Conservation (phyloP, 2,329 filamentous ascomycete genomes). For the Pseudogymnoascus sp. region DNA sequence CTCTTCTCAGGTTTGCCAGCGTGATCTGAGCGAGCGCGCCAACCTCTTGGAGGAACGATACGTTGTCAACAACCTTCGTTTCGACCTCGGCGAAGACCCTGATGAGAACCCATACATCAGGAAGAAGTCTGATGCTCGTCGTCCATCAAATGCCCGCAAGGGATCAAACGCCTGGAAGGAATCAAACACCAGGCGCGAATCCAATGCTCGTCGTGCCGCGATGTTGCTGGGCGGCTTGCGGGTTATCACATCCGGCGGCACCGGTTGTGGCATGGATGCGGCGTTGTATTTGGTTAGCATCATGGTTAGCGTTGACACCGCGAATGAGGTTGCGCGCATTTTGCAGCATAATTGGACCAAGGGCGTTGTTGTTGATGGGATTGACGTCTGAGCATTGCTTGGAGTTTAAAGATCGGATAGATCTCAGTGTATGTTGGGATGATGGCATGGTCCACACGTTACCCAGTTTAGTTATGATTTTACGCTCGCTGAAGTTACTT, state of each 20-base stretch:
- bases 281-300: constrained; percentile 79
- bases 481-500: not conserved
- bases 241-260: constrained; percentile 73
- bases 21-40: constrained; percentile 67
- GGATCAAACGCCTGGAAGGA: constrained; percentile 77
- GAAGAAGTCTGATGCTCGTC: constrained; percentile 61
- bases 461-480: constrained; percentile 3
- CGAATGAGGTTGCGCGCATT: constrained; percentile 64
- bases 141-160: constrained; percentile 63
- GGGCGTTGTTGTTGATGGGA: constrained; percentile 75
- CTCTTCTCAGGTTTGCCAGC: constrained; percentile 65
- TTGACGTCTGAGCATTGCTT: constrained; percentile 59
- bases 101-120: constrained; percentile 80
- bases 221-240: constrained; percentile 57
- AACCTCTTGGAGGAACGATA: constrained; percentile 80
- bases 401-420: constrained; percentile 8
- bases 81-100: constrained; percentile 69
- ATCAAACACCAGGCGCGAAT: constrained; percentile 68
- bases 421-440: constrained; percentile 8
- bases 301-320: constrained; percentile 69
- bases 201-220: constrained; percentile 56
- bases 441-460: not conserved
- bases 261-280: constrained; percentile 76
- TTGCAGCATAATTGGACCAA: constrained; percentile 84
- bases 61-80: constrained; percentile 86